Base-by-base conservation (phyloP, 768 basidiomycete genomes). In the Dendrothele bispora region DNA sequence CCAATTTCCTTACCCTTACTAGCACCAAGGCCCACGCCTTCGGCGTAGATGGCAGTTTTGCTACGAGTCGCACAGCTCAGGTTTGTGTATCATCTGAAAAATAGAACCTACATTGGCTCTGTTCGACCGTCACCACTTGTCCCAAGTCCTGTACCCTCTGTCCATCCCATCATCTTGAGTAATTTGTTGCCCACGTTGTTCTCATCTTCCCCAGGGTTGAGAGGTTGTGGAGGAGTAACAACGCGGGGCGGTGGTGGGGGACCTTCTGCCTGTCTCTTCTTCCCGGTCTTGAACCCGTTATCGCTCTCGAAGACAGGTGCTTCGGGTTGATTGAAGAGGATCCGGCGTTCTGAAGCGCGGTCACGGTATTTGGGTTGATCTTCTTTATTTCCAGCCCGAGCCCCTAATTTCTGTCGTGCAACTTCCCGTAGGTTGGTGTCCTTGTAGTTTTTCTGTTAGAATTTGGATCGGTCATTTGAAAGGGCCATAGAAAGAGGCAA, bases 161-260 rank as follows among this genome's bases (percentile, higher is more conserved):
- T 89, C 95, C 95, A 98, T 1, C 95, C 97, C 95, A 98, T 98
- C 82, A 95, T 95, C 65, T 92, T 91, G 53, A 98, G 65, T 48
- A 99, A 63, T 60, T 91, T 94, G 61, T 95, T 95, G 5, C 97
- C 97, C 10, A 92, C 80, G 56, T 98, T 98, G 34, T 58, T 83
- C 41, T 85, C 82, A 57, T 98, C 94, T 61, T 90, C 72, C 5
- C 82, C 89, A 5, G 85, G 89, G 55, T 86, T 82, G 3, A 84
- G 57, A 3, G 82, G 73, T 5, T 80, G 76, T 7, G 82, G 81
- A 1, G 86, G 81, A 0, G 86, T 82, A n/a, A n/a, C n/a, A n/a
- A n/a, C n/a, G 2, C 86, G 71, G 3, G 85, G 79, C 0, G 78
- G 70, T 0, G 81, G 74, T 0, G 84, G 85, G 1, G 82, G 84